A percentile compares a stretch with the other conserved stretches of the same genome.
Conservation (phyloP, 495 filamentous ascomycete species). For the Aspergillus olivimuriae region DNA sequence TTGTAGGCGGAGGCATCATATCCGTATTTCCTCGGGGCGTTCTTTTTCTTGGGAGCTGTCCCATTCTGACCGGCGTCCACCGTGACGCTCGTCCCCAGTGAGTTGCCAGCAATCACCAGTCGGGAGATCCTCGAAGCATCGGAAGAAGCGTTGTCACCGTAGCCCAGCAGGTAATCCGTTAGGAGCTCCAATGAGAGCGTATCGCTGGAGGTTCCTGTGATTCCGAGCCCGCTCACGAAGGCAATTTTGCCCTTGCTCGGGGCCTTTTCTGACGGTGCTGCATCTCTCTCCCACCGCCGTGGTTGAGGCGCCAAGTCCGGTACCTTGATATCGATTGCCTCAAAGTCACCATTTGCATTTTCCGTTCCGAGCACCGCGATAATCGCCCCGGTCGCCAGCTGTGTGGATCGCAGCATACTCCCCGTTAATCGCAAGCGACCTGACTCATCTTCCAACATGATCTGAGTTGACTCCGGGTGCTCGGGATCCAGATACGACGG, state of each 20-base stretch:
- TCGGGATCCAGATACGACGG: constrained; percentile 61
- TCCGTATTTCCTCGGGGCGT: constrained; percentile 73
- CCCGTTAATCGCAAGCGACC: constrained; percentile 83
- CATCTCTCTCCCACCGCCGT: constrained; percentile 62
- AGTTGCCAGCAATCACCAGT: constrained; percentile 88
- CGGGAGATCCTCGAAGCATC: constrained; percentile 64
- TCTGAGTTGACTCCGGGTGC: constrained; percentile 45
- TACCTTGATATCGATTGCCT: constrained; percentile 82
- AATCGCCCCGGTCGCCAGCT: constrained; percentile 86
- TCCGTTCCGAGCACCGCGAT: constrained; percentile 90
- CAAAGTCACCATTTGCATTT: constrained; percentile 83
- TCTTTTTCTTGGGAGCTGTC: constrained; percentile 36
- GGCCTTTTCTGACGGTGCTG: constrained; percentile 35
- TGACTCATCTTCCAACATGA: constrained; percentile 93
- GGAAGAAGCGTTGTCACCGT: constrained; percentile 44
- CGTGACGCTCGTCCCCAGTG: constrained; percentile 55
- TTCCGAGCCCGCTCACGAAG: constrained; percentile 79
- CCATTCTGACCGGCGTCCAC: constrained; percentile 27
- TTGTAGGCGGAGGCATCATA: constrained; percentile 89
- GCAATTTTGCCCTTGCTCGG: constrained; percentile 62
- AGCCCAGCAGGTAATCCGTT: constrained; percentile 82
- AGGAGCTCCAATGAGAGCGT: constrained; percentile 69
- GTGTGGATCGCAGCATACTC: constrained; percentile 49
- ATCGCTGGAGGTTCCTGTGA: constrained; percentile 69
- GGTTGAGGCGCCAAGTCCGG: constrained; percentile 81